Evolutionary conservation across 352 stramenopile species (phyloP).

Genomic region (Plasmopara viticola): DNA sequence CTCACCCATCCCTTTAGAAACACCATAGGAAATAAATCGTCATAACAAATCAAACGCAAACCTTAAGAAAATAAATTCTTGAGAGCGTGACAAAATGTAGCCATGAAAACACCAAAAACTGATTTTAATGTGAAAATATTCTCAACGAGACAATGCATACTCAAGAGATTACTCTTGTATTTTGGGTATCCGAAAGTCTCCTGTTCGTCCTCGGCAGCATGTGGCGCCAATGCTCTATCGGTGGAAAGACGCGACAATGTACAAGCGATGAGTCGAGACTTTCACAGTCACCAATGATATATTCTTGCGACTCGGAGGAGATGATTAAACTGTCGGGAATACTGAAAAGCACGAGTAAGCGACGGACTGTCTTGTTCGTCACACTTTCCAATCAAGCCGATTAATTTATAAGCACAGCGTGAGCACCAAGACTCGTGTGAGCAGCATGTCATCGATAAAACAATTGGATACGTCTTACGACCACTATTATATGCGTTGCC

Average conservation of each 20-base stretch:
- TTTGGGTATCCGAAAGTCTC: too few species aligned
- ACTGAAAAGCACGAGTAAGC: constrained; percentile 67
- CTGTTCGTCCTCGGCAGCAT: constrained; percentile 3
- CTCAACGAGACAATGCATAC: too few species aligned
- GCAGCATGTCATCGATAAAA: constrained; percentile 55
- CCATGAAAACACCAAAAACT: too few species aligned
- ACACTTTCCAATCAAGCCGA: constrained; percentile 54
- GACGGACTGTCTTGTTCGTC: constrained; percentile 30
- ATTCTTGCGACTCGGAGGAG: constrained; percentile 53
- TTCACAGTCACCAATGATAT: constrained; percentile 59
- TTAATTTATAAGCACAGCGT: constrained; percentile 69
- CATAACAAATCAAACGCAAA: too few species aligned
- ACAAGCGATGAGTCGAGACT: constrained; percentile 42
- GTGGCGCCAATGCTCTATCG: constrained; percentile 59
- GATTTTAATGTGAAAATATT: too few species aligned
- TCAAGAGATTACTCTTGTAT: too few species aligned
- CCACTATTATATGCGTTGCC: constrained; percentile 59
- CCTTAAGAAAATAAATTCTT: too few species aligned
- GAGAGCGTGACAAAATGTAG: too few species aligned
- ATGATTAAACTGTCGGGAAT: constrained; percentile 39
- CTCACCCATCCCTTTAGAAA: too few species aligned
- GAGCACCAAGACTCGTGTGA: constrained; percentile 57
- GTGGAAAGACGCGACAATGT: constrained; percentile 52
- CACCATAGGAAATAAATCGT: too few species aligned
- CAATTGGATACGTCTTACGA: constrained; percentile 61